Evolutionary conservation across 768 basidiomycete species (phyloP).

Genomic region (Steccherinum ochraceum): DNA sequence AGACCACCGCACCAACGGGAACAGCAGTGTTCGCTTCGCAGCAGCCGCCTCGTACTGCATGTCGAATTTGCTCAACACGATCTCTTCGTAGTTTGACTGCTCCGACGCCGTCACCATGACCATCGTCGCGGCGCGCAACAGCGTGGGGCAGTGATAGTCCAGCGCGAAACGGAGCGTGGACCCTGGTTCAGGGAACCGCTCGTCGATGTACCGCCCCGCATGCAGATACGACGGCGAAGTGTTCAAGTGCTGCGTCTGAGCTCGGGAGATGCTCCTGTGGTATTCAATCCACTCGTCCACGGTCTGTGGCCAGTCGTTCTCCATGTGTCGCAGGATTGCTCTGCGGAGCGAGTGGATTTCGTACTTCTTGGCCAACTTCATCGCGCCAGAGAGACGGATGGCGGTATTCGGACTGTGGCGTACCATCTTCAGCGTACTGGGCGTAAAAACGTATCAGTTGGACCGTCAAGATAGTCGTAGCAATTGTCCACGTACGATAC

Average conservation of each 20-base stretch:
- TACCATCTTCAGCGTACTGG: neutral
- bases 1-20: conserved; percentile 3
- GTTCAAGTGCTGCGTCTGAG: neutral
- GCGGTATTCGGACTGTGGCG: neutral
- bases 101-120: conserved; percentile 7
- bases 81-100: conserved; percentile 6
- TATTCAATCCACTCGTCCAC: neutral
- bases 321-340: neutral
- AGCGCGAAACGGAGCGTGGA: conserved; percentile 12
- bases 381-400: neutral
- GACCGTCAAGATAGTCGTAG: no score
- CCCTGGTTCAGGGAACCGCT: conserved; percentile 8
- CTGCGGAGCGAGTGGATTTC: conserved; percentile 1
- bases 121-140: conserved; percentile 16
- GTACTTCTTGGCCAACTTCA: conserved; percentile 7
- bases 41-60: neutral
- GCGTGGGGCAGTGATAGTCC: conserved; percentile 5
- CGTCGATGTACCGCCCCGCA: conserved; percentile 4
- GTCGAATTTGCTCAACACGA: neutral
- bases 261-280: neutral
- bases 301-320: conserved; percentile 5
- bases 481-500: conserved; percentile 5
- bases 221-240: neutral
- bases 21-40: neutral
- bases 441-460: no score